These are phyloP conservation scores for Hortiboletus flavorubellus DNA, from an alignment of 768 basidiomycete species.

Conservation along the genomic window DNA sequence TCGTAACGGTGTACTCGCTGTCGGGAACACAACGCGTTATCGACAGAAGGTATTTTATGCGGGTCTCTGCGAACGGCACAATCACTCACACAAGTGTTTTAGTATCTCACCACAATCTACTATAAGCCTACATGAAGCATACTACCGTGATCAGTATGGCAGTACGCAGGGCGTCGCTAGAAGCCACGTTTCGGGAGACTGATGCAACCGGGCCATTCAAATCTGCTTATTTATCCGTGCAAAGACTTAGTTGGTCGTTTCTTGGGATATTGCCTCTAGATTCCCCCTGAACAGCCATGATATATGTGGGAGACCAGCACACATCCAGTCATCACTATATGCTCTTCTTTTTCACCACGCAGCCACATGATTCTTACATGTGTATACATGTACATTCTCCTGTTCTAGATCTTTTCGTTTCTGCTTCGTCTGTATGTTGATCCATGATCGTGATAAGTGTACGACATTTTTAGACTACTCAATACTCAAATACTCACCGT, in stretches of 20 bases:
- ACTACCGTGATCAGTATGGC: slow-evolving; percentile 12
- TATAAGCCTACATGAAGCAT: slow-evolving; percentile 61
- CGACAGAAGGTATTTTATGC: slow-evolving; percentile 68
- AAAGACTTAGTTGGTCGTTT: slow-evolving; percentile 24
- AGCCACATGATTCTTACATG: slow-evolving; percentile 6
- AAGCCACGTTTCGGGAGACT: slow-evolving; percentile 15
- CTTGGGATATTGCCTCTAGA: slow-evolving; percentile 29
- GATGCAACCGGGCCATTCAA: slow-evolving; percentile 6
- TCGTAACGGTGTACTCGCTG: slow-evolving; percentile 87
- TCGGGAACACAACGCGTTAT: slow-evolving; percentile 90
- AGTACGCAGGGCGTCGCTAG: slow-evolving; percentile 26
- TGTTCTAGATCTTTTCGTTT: slow-evolving; percentile 10
- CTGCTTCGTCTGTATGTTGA: slow-evolving; percentile 18
- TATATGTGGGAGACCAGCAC: slow-evolving; percentile 19
- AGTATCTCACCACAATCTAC: slow-evolving; percentile 86
- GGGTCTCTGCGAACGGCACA: slow-evolving; percentile 1
- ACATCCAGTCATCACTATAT: slow-evolving; percentile 16
- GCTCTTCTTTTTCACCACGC: slow-evolving; percentile 6
- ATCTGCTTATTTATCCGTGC: slow-evolving; percentile 27
- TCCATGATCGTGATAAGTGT: slow-evolving; percentile 14
- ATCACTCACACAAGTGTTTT: slow-evolving; percentile 18
- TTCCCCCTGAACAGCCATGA: slow-evolving; percentile 20
- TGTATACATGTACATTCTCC: slow-evolving; percentile 8
- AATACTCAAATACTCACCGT: not conserved
- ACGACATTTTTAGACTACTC: slow-evolving; percentile 19